Conservation (phyloP, 345 rosid genomes). For the Microcos paniculata region DNA sequence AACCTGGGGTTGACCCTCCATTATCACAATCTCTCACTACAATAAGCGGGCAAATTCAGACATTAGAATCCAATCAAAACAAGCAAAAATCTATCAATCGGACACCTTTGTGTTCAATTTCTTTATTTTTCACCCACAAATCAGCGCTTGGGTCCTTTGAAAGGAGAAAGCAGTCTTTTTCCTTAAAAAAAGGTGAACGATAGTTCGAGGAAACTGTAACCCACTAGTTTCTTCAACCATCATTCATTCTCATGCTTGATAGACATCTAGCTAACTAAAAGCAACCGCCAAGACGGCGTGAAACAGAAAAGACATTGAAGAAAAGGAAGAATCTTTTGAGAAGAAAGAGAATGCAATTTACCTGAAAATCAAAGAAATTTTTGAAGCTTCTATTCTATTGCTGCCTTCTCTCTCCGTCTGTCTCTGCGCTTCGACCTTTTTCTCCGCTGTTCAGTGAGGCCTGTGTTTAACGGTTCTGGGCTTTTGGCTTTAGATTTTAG, state of each 20-base stretch:
- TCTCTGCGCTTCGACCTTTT: not conserved
- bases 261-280: not conserved
- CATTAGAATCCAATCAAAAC: not conserved
- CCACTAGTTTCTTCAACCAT: not conserved
- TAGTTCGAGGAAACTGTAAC: not conserved
- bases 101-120: too few species aligned
- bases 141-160: not conserved
- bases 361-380: not conserved
- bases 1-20: constrained; percentile 57
- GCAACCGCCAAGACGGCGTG: not conserved
- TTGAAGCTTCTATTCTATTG: not conserved
- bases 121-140: not conserved
- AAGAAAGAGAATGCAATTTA: not conserved
- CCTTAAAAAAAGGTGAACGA: not conserved
- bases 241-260: not conserved
- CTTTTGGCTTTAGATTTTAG: not conserved
- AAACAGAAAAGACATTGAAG: not conserved
- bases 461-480: not conserved
- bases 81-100: too few species aligned
- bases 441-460: not conserved
- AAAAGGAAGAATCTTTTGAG: not conserved
- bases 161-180: not conserved
- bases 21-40: constrained; percentile 16
- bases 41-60: not conserved
- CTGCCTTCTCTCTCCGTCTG: not conserved